Evolutionary conservation across 1,284 basidiomycete species (phyloP).

Genomic region (Gomphus bonarii): DNA sequence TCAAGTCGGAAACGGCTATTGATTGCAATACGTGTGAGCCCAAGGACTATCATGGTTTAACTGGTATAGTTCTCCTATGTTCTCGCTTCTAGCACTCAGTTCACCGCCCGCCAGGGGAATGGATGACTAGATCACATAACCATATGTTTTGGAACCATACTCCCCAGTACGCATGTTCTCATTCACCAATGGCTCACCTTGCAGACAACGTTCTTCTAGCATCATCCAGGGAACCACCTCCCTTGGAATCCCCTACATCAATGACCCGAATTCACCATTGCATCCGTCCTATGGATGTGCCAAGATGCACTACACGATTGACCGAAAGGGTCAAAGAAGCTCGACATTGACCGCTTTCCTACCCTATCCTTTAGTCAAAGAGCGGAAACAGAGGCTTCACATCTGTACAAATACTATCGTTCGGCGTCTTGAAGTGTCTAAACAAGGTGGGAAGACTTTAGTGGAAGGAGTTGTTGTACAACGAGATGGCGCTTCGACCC

Average conservation of each 20-base stretch:
- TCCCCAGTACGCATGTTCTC: not conserved
- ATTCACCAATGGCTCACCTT: not conserved
- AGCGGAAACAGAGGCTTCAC: slow-evolving; percentile 16
- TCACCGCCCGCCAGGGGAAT: no score
- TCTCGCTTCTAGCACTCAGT: no score
- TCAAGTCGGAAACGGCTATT: slow-evolving; percentile 21
- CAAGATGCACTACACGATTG: slow-evolving; percentile 19
- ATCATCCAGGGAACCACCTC: slow-evolving; percentile 13
- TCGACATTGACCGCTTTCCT: slow-evolving; percentile 23
- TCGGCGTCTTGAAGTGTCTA: slow-evolving; percentile 15
- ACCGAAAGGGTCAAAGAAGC: slow-evolving; percentile 17
- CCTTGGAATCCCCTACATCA: slow-evolving; percentile 18
- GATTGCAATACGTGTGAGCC: no score
- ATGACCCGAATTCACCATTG: slow-evolving; percentile 21
- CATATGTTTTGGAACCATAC: not conserved
- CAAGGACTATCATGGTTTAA: no score
- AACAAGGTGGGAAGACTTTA: slow-evolving; percentile 6
- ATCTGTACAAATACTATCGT: slow-evolving; percentile 22
- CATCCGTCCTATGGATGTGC: slow-evolving; percentile 18
- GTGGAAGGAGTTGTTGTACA: slow-evolving; percentile 11
- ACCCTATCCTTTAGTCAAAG: slow-evolving; percentile 15
- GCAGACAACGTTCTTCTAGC: no score
- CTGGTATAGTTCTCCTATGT: no score
- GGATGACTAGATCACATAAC: not conserved
- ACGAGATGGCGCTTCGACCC: not conserved